Conservation (phyloP, 2,329 filamentous ascomycete genomes). For the Chlorencoelia australis region DNA sequence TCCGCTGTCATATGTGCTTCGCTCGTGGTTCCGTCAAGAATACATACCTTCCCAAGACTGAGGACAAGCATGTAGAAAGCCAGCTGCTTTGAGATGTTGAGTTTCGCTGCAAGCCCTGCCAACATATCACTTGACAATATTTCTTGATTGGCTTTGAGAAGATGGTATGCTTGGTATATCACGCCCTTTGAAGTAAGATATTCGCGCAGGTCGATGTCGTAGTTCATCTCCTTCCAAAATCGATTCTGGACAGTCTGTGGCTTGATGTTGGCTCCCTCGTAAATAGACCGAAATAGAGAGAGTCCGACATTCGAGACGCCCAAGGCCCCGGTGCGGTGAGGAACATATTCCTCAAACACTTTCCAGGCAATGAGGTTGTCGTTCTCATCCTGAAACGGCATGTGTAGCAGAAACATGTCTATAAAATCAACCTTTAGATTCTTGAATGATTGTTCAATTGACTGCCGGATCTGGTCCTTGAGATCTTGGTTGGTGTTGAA, state of each 20-base stretch:
- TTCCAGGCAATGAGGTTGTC: not conserved
- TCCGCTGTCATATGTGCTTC: not conserved
- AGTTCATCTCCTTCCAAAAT: not conserved
- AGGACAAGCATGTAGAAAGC: not conserved
- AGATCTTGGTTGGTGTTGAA: not conserved
- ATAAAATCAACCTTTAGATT: conserved; percentile 1
- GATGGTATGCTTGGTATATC: not conserved
- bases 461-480: not conserved
- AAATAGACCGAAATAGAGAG: not conserved
- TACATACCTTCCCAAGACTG: not conserved
- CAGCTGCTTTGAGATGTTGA: not conserved
- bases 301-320: conserved; percentile 1
- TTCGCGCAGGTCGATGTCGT: not conserved
- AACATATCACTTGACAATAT: not conserved
- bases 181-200: not conserved
- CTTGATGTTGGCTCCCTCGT: not conserved
- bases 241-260: not conserved
- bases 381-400: not conserved
- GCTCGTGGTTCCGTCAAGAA: not conserved
- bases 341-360: conserved; percentile 1
- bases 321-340: not conserved
- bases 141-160: not conserved
- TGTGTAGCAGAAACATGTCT: not conserved
- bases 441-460: conserved; percentile 1
- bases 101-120: not conserved